Evolutionary conservation across 163 green algal species (phyloP).

Genomic region (Chlamydomonas reinhardtii): DNA sequence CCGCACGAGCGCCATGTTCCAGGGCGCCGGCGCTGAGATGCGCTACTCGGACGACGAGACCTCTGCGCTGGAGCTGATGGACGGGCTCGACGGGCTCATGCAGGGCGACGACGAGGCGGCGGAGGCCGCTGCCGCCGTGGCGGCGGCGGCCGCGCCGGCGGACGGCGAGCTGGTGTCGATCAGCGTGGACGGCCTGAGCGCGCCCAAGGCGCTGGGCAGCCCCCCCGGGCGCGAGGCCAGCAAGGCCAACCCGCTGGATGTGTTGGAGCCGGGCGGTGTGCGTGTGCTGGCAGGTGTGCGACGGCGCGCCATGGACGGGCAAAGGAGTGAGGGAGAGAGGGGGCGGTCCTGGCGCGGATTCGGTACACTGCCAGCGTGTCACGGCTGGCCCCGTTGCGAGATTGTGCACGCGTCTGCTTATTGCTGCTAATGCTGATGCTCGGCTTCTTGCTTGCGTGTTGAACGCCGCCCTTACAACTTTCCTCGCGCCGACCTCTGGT

Average conservation of each 20-base stretch:
- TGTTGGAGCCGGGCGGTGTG: constrained; percentile 42
- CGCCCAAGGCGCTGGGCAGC: constrained; percentile 16
- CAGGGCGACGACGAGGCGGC: constrained; percentile 38
- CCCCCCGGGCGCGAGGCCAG: background rate
- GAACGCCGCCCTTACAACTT: no score
- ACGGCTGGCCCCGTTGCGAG: no score
- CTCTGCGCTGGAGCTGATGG: constrained; percentile 32
- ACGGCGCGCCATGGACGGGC: no score
- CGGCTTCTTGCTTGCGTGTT: no score
- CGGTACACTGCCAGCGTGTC: no score
- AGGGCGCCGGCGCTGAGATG: constrained; percentile 39
- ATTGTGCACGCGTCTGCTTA: no score
- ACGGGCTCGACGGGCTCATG: constrained; percentile 35
- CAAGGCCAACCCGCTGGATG: constrained; percentile 25
- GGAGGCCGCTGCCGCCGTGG: constrained; percentile 15
- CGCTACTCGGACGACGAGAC: constrained; percentile 47
- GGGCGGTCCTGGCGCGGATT: no score
- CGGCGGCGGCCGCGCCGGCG: constrained; percentile 13
- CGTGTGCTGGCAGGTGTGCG: constrained; percentile 45
- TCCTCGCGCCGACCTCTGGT: no score
- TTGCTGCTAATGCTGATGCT: no score
- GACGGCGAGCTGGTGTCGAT: constrained; percentile 56
- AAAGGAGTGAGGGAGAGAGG: no score
- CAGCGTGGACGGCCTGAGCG: constrained; percentile 31
- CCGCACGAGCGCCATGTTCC: constrained; percentile 40